Percentiles rank a stretch among this genome's conserved stretches.
Evolutionary conservation across 768 basidiomycete species (phyloP).

Genomic region (Paxillus involutus): DNA sequence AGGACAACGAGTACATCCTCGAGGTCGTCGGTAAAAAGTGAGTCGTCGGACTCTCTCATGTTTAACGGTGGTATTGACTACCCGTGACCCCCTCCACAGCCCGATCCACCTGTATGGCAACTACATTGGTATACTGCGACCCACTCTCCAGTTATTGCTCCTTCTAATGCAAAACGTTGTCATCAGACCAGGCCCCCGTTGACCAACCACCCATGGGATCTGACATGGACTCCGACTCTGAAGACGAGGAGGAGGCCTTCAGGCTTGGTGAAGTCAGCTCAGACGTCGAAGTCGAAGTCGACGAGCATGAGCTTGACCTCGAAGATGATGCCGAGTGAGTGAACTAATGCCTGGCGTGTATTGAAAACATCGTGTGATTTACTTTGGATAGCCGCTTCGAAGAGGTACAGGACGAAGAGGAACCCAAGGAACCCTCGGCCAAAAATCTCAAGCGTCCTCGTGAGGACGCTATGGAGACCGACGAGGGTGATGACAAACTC

Average conservation of each 20-base stretch:
- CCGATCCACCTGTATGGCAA: conserved; percentile 81
- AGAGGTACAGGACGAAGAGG: conserved; percentile 50
- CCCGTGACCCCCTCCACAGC: conserved; percentile 33
- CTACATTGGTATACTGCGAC: conserved; percentile 60
- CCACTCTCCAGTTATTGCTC: not conserved
- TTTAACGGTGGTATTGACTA: not conserved
- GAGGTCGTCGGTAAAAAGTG: conserved; percentile 84
- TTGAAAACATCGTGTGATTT: not conserved
- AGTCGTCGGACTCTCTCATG: conserved; percentile 12
- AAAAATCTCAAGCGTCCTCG: conserved; percentile 69
- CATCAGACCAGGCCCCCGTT: conserved; percentile 50
- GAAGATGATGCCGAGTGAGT: conserved; percentile 44
- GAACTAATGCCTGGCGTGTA: not conserved
- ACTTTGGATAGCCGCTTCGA: conserved; percentile 58
- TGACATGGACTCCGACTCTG: conserved; percentile 46
- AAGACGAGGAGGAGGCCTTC: conserved; percentile 51
- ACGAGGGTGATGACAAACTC: conserved; percentile 36
- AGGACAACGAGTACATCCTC: conserved; percentile 64
- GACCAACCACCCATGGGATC: conserved; percentile 51
- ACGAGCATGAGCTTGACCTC: conserved; percentile 58
- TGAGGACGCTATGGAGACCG: conserved; percentile 53
- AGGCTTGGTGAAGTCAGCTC: conserved; percentile 77
- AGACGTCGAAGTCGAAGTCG: conserved; percentile 78
- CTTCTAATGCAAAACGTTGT: conserved; percentile 1
- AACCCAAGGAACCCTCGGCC: conserved; percentile 7